Conservation (phyloP, 805 yeast genomes). For the Sugiyamaella mastotermitis region DNA sequence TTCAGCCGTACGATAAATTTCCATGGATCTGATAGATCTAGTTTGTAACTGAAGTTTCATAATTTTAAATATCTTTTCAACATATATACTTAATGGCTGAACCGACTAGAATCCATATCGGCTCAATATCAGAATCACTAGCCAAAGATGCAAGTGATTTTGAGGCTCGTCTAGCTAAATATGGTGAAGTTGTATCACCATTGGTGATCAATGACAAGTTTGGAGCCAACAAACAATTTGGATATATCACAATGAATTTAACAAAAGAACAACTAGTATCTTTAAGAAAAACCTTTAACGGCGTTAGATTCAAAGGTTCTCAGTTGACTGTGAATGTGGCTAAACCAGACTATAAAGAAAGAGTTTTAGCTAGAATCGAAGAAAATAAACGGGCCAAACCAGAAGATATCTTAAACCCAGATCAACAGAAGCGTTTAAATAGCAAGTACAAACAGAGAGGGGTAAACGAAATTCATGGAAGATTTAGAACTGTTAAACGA, state of each 20-base stretch:
- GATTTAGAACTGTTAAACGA: constrained; percentile 54
- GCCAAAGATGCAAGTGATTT: constrained; percentile 43
- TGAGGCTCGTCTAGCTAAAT: constrained; percentile 50
- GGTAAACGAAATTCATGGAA: constrained; percentile 45
- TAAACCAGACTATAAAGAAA: constrained; percentile 39
- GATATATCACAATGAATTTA: constrained; percentile 56
- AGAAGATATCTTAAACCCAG: constrained; percentile 12
- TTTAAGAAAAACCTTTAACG: constrained; percentile 55
- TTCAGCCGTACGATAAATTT: no score
- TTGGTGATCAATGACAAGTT: constrained; percentile 54
- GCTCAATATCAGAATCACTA: constrained; percentile 54
- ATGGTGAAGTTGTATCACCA: constrained; percentile 47
- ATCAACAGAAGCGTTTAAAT: constrained; percentile 30
- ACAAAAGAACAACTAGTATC: constrained; percentile 40
- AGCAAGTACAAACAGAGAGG: constrained; percentile 18
- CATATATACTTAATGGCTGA: no score
- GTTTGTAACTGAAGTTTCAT: background rate
- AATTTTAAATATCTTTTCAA: no score
- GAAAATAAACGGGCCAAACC: constrained; percentile 24
- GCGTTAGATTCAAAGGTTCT: constrained; percentile 70
- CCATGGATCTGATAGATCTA: no score
- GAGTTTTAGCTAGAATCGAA: background rate
- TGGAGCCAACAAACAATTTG: constrained; percentile 51
- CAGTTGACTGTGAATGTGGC: constrained; percentile 59
- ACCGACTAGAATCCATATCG: constrained; percentile 49